phyloP scores from a whole-genome alignment of 345 rosid genomes.

The Barbarea vulgaris region DNA sequence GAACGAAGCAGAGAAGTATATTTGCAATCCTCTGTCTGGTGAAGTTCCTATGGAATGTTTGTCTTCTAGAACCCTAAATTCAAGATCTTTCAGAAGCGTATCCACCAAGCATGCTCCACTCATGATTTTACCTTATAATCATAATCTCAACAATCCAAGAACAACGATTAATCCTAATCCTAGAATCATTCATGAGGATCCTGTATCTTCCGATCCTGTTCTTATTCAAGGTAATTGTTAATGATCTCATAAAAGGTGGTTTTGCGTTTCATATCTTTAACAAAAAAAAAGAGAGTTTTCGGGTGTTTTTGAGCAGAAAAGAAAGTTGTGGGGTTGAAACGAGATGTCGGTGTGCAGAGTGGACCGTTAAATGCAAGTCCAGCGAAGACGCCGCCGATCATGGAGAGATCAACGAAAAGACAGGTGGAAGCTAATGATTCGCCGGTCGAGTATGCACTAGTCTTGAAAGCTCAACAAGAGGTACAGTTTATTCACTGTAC shows the following conservation, averaged over 20 bases:
- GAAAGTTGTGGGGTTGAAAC: conserved; percentile 51
- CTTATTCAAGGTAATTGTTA: conserved; percentile 8
- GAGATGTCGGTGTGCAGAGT: conserved; percentile 85
- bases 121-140: conserved; percentile 48
- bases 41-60: conserved; percentile 86
- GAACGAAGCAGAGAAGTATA: conserved; percentile 91
- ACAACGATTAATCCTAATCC: conserved; percentile 32
- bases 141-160: conserved; percentile 35
- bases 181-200: conserved; percentile 18
- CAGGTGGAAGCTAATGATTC: conserved; percentile 51
- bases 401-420: conserved; percentile 45
- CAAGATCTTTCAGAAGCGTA: conserved; percentile 58
- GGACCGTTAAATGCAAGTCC: conserved; percentile 57
- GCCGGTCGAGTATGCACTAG: conserved; percentile 32
- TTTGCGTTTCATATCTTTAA: not conserved
- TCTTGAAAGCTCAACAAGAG: conserved; percentile 48
- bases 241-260: not conserved
- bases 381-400: conserved; percentile 59
- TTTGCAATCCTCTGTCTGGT: conserved; percentile 84
- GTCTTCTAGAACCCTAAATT: conserved; percentile 66
- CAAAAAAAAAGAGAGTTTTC: not conserved
- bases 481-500: conserved; percentile 26
- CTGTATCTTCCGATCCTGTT: not conserved
- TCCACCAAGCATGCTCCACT: conserved; percentile 71
- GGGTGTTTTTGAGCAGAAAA: conserved; percentile 45